Base-by-base conservation (phyloP, 768 basidiomycete genomes). In the Pseudohyphozyma bogoriensis region DNA sequence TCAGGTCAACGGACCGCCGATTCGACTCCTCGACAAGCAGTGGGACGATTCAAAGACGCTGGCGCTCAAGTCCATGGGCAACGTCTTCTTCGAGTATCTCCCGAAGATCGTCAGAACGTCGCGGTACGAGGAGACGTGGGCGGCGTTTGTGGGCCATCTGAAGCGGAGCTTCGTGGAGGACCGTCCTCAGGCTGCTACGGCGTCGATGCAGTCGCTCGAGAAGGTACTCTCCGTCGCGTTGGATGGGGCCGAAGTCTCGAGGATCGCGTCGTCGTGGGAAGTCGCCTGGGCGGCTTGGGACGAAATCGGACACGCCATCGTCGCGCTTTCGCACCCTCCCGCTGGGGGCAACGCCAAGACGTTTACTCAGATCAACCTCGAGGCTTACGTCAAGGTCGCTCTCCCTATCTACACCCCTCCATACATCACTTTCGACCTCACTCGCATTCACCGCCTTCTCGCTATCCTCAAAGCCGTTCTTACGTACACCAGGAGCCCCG, bases 1-100 rank as follows among this genome's bases (percentile, higher is more conserved):
- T 10, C 65, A 62, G 36, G 49, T 51, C 15, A 56, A 51, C 24
- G 61, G 58, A 1, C 58, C 65, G n/a, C 58, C 61, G 22, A 60
- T 62, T 11, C 61, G 58, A 6, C 53, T 68, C 28, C 24, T 57
- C 36, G 56, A 61, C 56, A 78, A 82, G 49, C 79, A 83, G 31
- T 91, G 88, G 85, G 86, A 89, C 70, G 90, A 93, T 63, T 88
- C 87, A 0, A 88, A 89, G 71, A 82, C 85, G 31, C 80, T 96
- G 35, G 87, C 89, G 0, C 74, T 95, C 50, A 81, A 85, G 51
- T 91, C 88, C 1, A 79, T 89, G 40, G 89, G 89, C 1, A 81
- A 84, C 0, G 85, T 96, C 58, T 83, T 93, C 72, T 79, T 81
- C 64, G 85, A 87, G 52, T 95, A 92, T 76, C 72, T 91, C 2